Conservation (phyloP, 129 eudicot species). For the Ambrosia trifida region DNA sequence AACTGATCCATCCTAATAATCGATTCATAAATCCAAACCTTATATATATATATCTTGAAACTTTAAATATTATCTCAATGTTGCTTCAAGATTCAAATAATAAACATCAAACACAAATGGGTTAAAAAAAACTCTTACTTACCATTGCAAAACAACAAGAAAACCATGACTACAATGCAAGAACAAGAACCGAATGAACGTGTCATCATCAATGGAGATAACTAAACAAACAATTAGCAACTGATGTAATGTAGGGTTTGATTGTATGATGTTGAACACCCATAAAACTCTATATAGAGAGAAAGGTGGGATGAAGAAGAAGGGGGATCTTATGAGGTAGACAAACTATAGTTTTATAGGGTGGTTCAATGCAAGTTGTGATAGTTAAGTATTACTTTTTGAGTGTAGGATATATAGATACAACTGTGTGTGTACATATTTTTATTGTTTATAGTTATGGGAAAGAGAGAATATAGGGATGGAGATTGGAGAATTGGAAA, state of each 20-base stretch:
- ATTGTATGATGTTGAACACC: slow-evolving; percentile 5
- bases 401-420: slow-evolving; percentile 5
- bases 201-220: slow-evolving; percentile 20
- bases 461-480: background rate
- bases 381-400: slow-evolving; percentile 15
- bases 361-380: slow-evolving; percentile 23
- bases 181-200: slow-evolving; percentile 23
- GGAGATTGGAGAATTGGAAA: slow-evolving; percentile 22
- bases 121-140: slow-evolving; percentile 3
- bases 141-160: slow-evolving; percentile 33
- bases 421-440: background rate
- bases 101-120: background rate
- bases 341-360: slow-evolving; percentile 25
- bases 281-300: slow-evolving; percentile 20
- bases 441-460: too few species aligned
- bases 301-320: slow-evolving; percentile 23
- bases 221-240: background rate
- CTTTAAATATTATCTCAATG: background rate
- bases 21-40: background rate
- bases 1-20: slow-evolving; percentile 30
- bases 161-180: slow-evolving; percentile 26
- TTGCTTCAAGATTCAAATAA: background rate
- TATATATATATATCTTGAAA: too few species aligned
- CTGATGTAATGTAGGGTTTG: background rate
- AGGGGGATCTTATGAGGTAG: slow-evolving; percentile 30